Percentiles rank a stretch among this genome's conserved stretches.
Evolutionary conservation across 2,329 filamentous ascomycete species (phyloP).

Genomic region (Neospermospora avenae): DNA sequence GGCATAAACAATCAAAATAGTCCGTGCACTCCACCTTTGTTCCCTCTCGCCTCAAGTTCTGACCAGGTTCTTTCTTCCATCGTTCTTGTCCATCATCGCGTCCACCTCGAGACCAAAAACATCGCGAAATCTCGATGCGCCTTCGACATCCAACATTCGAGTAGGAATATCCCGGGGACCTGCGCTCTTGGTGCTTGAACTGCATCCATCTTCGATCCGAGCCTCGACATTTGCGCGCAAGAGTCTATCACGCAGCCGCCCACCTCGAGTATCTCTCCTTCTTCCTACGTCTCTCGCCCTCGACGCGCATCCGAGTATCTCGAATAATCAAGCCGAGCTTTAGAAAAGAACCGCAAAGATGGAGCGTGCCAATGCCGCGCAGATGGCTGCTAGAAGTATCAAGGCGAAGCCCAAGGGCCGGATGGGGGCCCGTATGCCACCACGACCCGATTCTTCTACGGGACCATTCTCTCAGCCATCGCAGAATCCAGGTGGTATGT

Average conservation of each 20-base stretch:
- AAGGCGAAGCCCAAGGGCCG: slow-evolving; percentile 24
- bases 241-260: not conserved
- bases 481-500: slow-evolving; percentile 25
- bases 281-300: not conserved
- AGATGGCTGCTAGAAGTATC: slow-evolving; percentile 33
- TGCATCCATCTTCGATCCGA: not conserved
- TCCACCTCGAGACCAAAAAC: slow-evolving; percentile 1
- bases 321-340: not conserved
- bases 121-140: not conserved
- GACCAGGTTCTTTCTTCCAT: not conserved
- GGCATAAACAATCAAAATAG: not conserved
- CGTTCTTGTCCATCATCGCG: slow-evolving; percentile 5
- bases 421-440: not conserved
- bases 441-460: slow-evolving; percentile 11
- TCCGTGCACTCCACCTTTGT: not conserved
- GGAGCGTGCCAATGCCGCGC: slow-evolving; percentile 35
- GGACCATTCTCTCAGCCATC: slow-evolving; percentile 19
- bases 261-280: slow-evolving; percentile 1
- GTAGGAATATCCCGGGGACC: not conserved
- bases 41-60: not conserved
- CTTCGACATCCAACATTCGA: not conserved
- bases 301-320: not conserved
- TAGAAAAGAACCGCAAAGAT: slow-evolving; percentile 16
- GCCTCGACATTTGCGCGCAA: not conserved
- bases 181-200: not conserved